phyloP scores from a whole-genome alignment of 306 rosid species.

The Prosopis cineraria region DNA sequence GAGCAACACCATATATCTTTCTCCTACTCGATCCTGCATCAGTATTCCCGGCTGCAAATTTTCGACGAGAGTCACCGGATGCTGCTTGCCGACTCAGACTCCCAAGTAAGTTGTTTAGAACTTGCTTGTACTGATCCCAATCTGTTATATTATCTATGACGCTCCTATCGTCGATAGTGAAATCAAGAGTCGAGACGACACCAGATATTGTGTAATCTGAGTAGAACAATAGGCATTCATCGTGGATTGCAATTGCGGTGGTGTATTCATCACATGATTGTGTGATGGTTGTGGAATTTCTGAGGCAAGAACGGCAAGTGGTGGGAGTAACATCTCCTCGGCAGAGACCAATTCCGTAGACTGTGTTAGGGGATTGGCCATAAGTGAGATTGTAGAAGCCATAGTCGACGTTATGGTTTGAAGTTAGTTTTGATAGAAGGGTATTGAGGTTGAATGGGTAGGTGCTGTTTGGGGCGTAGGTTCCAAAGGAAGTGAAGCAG shows the following conservation, averaged over 20 bases:
- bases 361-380: too few relatives aligned
- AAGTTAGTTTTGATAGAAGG: slow-evolving; percentile 44
- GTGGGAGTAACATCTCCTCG: slow-evolving; percentile 44
- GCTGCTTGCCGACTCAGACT: too few relatives aligned
- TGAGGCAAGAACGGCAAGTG: slow-evolving; percentile 43
- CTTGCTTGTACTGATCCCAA: slow-evolving; percentile 21
- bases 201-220: slow-evolving; percentile 21
- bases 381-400: slow-evolving; percentile 43
- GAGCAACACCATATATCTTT: slow-evolving; percentile 35
- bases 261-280: slow-evolving; percentile 17
- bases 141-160: background rate
- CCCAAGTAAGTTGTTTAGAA: slow-evolving; percentile 7
- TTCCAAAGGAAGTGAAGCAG: background rate
- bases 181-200: background rate
- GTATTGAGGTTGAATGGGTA: slow-evolving; percentile 42
- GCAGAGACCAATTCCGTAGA: slow-evolving; percentile 43
- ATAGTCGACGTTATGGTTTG: slow-evolving; percentile 13
- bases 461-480: slow-evolving; percentile 42
- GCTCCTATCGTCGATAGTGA: background rate
- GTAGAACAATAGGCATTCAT: slow-evolving; percentile 38
- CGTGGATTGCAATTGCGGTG: slow-evolving; percentile 36
- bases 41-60: slow-evolving; percentile 23
- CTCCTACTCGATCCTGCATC: background rate
- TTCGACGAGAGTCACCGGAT: too few relatives aligned
- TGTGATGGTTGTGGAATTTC: slow-evolving; percentile 26